phyloP scores from a whole-genome alignment of 2,329 filamentous ascomycete species.

The Ophiostoma tasmaniense region DNA sequence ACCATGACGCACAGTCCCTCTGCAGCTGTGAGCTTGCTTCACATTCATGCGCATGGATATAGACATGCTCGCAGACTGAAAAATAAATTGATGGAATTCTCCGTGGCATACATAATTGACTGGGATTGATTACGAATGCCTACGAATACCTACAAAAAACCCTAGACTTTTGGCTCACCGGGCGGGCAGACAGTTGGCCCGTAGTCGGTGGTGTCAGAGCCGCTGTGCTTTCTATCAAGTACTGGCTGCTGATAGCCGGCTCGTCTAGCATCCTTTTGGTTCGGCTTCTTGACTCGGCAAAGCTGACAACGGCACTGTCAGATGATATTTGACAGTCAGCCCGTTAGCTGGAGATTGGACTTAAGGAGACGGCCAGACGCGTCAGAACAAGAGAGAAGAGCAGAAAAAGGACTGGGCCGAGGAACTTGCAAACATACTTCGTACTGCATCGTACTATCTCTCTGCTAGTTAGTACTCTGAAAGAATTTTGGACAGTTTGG shows the following conservation, averaged over 20 bases:
- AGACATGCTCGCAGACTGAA: background rate
- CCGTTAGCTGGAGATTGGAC: too few relatives aligned
- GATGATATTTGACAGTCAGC: background rate
- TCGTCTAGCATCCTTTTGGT: too few relatives aligned
- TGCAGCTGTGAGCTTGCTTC: background rate
- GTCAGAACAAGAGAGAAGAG: background rate
- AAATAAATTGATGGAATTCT: background rate
- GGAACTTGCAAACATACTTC: background rate
- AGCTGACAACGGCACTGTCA: background rate
- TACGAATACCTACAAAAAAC: background rate
- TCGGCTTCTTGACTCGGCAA: background rate
- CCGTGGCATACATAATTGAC: background rate
- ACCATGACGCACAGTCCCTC: background rate
- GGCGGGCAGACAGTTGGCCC: conserved; percentile 12
- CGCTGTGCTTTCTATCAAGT: background rate
- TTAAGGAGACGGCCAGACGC: background rate
- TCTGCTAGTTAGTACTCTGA: background rate
- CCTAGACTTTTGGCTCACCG: background rate
- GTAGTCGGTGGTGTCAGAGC: background rate
- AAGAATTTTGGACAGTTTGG: background rate
- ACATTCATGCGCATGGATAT: background rate
- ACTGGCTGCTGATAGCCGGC: background rate
- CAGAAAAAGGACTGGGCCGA: background rate
- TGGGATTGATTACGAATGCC: background rate
- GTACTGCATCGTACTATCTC: background rate